A percentile compares a stretch with the other conserved stretches of the same genome.
Evolutionary conservation across 257 asterid species (phyloP).

Genomic region (Petunia axillaris): DNA sequence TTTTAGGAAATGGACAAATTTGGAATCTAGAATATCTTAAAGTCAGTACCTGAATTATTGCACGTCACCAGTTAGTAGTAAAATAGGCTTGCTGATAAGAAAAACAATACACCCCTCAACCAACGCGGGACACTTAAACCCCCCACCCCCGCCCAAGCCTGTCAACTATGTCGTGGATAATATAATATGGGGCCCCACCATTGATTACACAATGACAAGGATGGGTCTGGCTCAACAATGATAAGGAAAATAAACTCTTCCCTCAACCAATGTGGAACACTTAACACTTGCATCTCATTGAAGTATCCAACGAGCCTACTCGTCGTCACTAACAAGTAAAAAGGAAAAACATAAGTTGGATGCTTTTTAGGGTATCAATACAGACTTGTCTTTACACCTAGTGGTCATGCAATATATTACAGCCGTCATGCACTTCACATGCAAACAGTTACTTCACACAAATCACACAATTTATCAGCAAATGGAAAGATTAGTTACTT

Average conservation of each 20-base stretch:
- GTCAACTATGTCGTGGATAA: no score
- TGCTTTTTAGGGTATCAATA: constrained; percentile 1
- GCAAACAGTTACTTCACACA: not conserved
- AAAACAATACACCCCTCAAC: no score
- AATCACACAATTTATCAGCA: constrained; percentile 20
- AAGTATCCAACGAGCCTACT: constrained; percentile 10
- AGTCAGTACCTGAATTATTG: constrained; percentile 6
- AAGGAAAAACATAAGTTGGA: not conserved
- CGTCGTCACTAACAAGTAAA: not conserved
- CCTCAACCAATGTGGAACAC: no score
- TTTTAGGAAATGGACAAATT: constrained; percentile 14
- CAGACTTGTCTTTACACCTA: not conserved
- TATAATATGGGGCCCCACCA: no score
- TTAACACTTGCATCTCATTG: not conserved
- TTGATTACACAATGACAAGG: no score
- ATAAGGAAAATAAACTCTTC: no score
- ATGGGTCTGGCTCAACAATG: no score
- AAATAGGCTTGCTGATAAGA: not conserved
- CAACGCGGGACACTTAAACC: no score
- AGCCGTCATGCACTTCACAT: not conserved
- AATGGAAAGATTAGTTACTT: not conserved
- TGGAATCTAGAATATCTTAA: constrained; percentile 5
- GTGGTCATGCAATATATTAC: constrained; percentile 1
- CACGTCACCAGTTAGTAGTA: not conserved
- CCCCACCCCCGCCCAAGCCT: no score